Evolutionary conservation across 768 basidiomycete species (phyloP).

Genomic region (Amanita rimosa): DNA sequence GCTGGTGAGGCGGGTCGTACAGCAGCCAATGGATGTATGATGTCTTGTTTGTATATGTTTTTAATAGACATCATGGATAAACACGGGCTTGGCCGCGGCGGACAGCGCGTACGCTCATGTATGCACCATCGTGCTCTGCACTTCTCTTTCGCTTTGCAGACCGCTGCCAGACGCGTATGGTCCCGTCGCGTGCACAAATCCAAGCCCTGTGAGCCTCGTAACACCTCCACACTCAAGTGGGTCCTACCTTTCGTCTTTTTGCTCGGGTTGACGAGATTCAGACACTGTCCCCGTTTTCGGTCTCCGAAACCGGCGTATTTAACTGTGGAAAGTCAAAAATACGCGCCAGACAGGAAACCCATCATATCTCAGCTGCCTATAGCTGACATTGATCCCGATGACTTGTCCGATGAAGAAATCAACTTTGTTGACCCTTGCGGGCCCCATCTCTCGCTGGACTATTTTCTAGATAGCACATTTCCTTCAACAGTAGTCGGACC

Average conservation of each 20-base stretch:
- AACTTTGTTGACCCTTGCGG: slow-evolving; percentile 16
- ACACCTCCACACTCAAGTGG: not conserved
- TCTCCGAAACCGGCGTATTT: not conserved
- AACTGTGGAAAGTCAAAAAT: not conserved
- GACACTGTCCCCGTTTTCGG: not conserved
- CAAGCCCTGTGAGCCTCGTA: not conserved
- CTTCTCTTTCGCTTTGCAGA: slow-evolving; percentile 24
- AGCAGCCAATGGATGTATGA: slow-evolving; percentile 25
- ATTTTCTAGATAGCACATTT: not conserved
- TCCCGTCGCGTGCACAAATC: slow-evolving; percentile 12
- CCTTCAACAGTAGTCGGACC: not conserved
- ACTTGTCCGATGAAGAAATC: slow-evolving; percentile 15
- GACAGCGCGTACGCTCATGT: slow-evolving; percentile 22
- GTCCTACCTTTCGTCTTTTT: not conserved
- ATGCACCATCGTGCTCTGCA: slow-evolving; percentile 37
- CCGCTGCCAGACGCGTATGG: slow-evolving; percentile 42
- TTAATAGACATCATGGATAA: not conserved
- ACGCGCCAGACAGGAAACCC: not conserved
- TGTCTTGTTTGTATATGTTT: slow-evolving; percentile 3
- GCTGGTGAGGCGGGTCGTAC: slow-evolving; percentile 46
- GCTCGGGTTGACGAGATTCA: not conserved
- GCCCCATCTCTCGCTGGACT: not conserved
- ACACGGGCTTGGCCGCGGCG: not conserved
- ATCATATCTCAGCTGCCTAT: not conserved
- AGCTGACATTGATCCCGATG: slow-evolving; percentile 11